phyloP scores from a whole-genome alignment of 495 filamentous ascomycete species.

The Chaetomium fimeti region DNA sequence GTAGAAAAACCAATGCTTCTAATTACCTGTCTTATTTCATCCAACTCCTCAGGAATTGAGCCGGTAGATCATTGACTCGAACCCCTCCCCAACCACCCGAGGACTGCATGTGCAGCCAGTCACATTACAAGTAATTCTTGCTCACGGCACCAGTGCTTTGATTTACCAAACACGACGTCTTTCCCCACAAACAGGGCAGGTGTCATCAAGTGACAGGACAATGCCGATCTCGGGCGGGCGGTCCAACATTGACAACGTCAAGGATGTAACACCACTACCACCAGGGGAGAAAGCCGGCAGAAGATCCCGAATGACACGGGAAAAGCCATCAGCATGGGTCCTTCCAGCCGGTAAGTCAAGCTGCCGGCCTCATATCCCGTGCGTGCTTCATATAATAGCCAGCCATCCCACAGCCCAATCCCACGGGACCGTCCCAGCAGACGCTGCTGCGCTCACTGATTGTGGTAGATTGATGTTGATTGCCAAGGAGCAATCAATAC shows the following conservation, averaged over 20 bases:
- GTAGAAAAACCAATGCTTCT: no score
- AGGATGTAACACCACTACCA: background rate
- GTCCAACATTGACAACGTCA: background rate
- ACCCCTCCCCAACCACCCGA: no score
- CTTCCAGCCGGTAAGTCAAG: constrained; percentile 4
- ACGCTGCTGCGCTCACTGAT: background rate
- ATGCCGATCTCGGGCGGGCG: constrained; percentile 1
- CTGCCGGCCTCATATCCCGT: background rate
- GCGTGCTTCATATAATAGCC: background rate
- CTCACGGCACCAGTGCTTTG: no score
- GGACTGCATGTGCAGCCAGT: no score
- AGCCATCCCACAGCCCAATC: background rate
- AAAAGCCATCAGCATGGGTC: background rate
- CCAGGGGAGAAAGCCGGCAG: background rate
- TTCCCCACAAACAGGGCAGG: background rate
- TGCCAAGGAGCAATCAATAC: background rate
- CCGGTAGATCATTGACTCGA: no score
- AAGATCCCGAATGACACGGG: background rate
- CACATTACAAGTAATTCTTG: no score
- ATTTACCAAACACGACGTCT: background rate
- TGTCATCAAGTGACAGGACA: background rate
- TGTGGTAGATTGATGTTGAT: background rate
- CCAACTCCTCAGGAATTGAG: no score
- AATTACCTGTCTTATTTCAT: no score
- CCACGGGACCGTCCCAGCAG: background rate